Conservation (phyloP, 495 filamentous ascomycete genomes). For the Glarea lozoyensis region DNA sequence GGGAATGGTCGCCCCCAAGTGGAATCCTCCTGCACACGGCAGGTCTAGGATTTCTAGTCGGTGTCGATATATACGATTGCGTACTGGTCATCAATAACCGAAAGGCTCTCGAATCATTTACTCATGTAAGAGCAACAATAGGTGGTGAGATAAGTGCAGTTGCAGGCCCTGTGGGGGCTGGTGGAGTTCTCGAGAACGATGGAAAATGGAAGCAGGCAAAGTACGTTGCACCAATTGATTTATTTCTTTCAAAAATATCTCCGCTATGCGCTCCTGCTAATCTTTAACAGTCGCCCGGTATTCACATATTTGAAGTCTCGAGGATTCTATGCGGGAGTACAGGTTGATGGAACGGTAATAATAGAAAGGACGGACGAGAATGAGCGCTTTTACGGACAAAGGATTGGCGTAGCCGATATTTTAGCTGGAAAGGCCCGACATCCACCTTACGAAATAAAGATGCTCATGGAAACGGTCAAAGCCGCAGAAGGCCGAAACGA, state of each 20-base stretch:
- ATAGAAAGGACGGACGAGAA: slow-evolving; percentile 85
- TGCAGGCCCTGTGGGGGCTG: slow-evolving; percentile 70
- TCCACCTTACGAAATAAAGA: slow-evolving; percentile 52
- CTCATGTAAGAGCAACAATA: slow-evolving; percentile 63
- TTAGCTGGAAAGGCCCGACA: slow-evolving; percentile 68
- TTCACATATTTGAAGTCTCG: slow-evolving; percentile 85
- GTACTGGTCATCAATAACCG: slow-evolving; percentile 82
- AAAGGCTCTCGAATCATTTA: slow-evolving; percentile 72
- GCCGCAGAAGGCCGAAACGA: slow-evolving; percentile 72
- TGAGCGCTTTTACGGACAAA: slow-evolving; percentile 72
- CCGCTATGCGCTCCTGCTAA: neutral
- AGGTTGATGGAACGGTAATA: slow-evolving; percentile 75
- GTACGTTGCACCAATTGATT: slow-evolving; percentile 1
- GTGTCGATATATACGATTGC: slow-evolving; percentile 90
- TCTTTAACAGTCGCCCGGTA: slow-evolving; percentile 43
- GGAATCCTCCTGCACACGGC: slow-evolving; percentile 83
- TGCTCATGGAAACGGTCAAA: slow-evolving; percentile 71
- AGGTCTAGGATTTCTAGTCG: slow-evolving; percentile 78
- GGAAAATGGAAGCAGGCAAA: slow-evolving; percentile 32
- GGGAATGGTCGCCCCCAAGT: slow-evolving; percentile 81
- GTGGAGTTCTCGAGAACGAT: slow-evolving; percentile 65
- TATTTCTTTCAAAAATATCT: neutral
- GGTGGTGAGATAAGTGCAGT: slow-evolving; percentile 70
- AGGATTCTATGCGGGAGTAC: slow-evolving; percentile 74
- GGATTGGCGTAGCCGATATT: slow-evolving; percentile 69